Base-by-base conservation (phyloP, 257 asterid genomes). In the Scutellaria baicalensis region DNA sequence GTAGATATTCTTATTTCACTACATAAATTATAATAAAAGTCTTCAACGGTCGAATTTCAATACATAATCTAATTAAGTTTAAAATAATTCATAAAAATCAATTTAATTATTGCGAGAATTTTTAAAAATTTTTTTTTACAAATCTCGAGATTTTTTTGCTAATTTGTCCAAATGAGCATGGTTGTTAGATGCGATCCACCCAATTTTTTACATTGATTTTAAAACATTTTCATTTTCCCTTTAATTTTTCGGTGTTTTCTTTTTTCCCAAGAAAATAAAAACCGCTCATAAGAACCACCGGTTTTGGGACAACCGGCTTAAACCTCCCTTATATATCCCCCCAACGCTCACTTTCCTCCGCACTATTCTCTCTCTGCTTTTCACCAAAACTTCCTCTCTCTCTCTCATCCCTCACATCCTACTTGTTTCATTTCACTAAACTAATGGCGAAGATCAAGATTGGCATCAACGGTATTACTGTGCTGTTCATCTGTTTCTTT, bases 401-500 rank as follows among this genome's bases (percentile, higher is more conserved):
- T 9, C 67, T n/a, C 38, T 56, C 1, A 45, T 50, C 66, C 31
- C 40, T 60, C 16, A 8, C 44, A n/a, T 43, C 59, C 31, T 18
- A 49, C 45, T 16, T 48, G 44, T 14, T 61, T 0, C 48, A 39
- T 70, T 27, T 61, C 45, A 73, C 42, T 33, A 12, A 33, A 23
- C 66, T 38, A 73, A 83, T 87, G 91, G 89, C 50, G 64, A 86
- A 81, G 78, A 69, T 87, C 70, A 84, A 84, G 84, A 83, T 87
- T 50, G 94, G 91, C 38, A 87, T 84, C 82, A 84, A 85, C 54
- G 95, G 95, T 87, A 69, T 18, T 18, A 21, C 23, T 12, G 40
- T 27, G 33, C 33, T 27, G 5, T 47, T 70, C 68, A 48, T 3
- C 7, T 27, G 12, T 54, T 60, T 11, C 4, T 5, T 4, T 31